A percentile compares a stretch with the other conserved stretches of the same genome.
Evolutionary conservation across 257 asterid species (phyloP).

Genomic region (Gentiana macrophylla): DNA sequence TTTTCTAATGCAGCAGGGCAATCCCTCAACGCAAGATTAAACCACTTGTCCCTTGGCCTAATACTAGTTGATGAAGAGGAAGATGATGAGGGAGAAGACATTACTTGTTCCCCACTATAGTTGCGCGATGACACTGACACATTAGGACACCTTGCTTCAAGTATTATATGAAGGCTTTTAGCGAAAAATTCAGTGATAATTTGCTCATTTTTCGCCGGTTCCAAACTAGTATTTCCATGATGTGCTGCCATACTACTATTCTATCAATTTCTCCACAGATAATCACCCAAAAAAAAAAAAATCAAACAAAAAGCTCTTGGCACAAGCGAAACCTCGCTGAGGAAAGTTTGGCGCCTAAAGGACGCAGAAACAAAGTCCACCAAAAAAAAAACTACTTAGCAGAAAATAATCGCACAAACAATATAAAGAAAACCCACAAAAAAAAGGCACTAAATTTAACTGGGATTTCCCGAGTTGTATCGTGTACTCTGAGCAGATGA

Average conservation of each 20-base stretch:
- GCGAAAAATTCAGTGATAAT: constrained; percentile 79
- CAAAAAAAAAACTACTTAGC: too few species aligned
- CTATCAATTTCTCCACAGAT: not conserved
- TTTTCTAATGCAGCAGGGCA: constrained; percentile 85
- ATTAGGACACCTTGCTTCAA: constrained; percentile 77
- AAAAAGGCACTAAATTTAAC: too few species aligned
- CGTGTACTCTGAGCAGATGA: too few species aligned
- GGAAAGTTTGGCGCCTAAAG: too few species aligned
- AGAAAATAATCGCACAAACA: too few species aligned
- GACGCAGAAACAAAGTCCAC: too few species aligned
- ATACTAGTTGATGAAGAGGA: constrained; percentile 55
- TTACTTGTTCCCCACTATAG: constrained; percentile 64
- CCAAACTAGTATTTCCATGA: constrained; percentile 50
- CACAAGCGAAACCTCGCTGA: too few species aligned
- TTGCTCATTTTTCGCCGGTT: constrained; percentile 75
- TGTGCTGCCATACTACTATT: constrained; percentile 41
- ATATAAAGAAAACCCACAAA: too few species aligned
- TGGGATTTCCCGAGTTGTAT: too few species aligned
- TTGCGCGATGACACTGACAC: constrained; percentile 70
- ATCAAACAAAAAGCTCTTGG: too few species aligned
- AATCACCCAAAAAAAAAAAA: too few species aligned
- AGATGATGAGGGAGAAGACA: constrained; percentile 64
- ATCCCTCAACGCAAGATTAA: constrained; percentile 69
- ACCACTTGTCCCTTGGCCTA: constrained; percentile 86
- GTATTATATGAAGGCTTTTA: constrained; percentile 79